phyloP scores from a whole-genome alignment of 768 basidiomycete species.

The Amanita thiersii region DNA sequence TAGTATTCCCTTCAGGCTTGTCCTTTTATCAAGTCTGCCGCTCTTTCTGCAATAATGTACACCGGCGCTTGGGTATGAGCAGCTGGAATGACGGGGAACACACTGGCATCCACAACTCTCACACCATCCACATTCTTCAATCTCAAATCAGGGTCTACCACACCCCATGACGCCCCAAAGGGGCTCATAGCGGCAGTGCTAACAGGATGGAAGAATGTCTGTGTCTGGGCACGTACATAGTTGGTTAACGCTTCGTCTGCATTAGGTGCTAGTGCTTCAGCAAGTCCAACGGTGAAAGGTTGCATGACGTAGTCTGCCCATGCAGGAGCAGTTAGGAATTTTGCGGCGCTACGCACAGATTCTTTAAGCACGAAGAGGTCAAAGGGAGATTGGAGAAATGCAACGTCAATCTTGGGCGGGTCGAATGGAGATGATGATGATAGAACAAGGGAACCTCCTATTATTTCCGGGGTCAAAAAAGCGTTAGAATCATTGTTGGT shows the following conservation, averaged over 20 bases:
- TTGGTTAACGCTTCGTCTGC: constrained; percentile 17
- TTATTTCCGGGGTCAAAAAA: neutral
- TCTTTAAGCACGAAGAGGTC: constrained; percentile 11
- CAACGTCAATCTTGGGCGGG: constrained; percentile 12
- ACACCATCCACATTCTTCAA: constrained; percentile 25
- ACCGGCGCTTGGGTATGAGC: constrained; percentile 22
- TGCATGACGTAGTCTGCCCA: constrained; percentile 9
- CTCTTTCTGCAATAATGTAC: constrained; percentile 27
- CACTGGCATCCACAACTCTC: constrained; percentile 27
- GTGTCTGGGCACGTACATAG: constrained; percentile 13
- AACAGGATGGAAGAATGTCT: constrained; percentile 20
- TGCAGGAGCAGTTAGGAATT: constrained; percentile 10
- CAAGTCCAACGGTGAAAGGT: constrained; percentile 9
- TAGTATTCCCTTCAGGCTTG: too few species aligned
- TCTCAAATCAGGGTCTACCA: constrained; percentile 16
- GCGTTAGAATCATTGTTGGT: neutral
- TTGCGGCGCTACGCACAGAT: constrained; percentile 10
- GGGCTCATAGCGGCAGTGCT: constrained; percentile 22
- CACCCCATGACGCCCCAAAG: constrained; percentile 12
- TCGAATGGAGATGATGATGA: constrained; percentile 10
- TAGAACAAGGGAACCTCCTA: constrained; percentile 8
- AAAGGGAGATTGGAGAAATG: constrained; percentile 7
- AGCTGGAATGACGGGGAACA: too few species aligned
- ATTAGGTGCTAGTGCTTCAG: too few species aligned
- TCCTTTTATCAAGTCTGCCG: constrained; percentile 25